Percentiles rank a stretch among this genome's conserved stretches.
Evolutionary conservation across 2,329 filamentous ascomycete species (phyloP).

Genomic region (Pestalotiopsis sp.): DNA sequence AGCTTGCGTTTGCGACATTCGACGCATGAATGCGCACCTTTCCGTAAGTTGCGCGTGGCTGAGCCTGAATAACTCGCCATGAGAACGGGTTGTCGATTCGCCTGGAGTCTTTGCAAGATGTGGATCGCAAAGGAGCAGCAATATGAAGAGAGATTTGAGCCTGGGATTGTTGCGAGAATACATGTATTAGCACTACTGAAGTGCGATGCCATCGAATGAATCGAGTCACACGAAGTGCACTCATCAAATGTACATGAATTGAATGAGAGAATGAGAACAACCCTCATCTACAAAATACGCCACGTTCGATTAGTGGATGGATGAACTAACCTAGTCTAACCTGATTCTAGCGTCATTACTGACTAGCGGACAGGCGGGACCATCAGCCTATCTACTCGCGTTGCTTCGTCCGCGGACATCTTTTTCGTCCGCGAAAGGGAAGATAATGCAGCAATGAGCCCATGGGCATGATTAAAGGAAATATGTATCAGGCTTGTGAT

Average conservation of each 20-base stretch:
- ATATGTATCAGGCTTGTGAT: neutral
- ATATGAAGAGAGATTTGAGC: neutral
- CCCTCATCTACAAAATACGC: neutral
- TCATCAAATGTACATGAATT: neutral
- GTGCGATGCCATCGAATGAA: neutral
- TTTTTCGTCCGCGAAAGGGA: neutral
- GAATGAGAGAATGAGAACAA: neutral
- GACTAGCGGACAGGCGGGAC: neutral
- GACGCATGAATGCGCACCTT: neutral
- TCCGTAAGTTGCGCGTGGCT: neutral
- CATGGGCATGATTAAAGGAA: neutral
- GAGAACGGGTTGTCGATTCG: neutral
- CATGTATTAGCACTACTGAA: neutral
- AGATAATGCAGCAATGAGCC: neutral
- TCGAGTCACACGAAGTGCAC: neutral
- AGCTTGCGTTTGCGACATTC: conserved; percentile 7
- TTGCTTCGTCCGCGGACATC: conserved; percentile 1
- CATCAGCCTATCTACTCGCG: neutral
- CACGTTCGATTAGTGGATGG: neutral
- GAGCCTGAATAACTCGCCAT: neutral
- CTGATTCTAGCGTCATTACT: neutral
- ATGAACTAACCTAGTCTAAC: neutral
- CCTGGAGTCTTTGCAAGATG: neutral
- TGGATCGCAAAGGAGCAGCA: neutral
- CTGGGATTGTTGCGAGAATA: neutral